Evolutionary conservation across 139 green algal genomes (phyloP), one percentile per base, ranked within the genome.

Genomic region (Coelastrella sp.): DNA sequence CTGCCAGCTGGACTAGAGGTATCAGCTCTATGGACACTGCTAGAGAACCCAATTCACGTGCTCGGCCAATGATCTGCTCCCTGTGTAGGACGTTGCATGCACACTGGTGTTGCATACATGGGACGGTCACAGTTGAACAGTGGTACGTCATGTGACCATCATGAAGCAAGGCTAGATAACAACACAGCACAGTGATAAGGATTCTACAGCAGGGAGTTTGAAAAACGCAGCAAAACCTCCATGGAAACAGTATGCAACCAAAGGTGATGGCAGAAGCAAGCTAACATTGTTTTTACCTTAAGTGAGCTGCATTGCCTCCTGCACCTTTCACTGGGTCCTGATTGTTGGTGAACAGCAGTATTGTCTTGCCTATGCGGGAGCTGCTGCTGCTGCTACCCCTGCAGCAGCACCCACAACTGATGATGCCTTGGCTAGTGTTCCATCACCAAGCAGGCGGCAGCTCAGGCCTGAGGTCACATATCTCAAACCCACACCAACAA

Each of bases 281-380:
- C 67, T 41, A 2, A 27, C 15, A 40, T 63, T 23, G 4, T 34
- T 2, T 51, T 67, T 21, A 81, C 53, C 75, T 38, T 3, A 71
- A 38, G 25, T 82, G 75, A 38, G 51, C 30, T 82, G 51, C 53
- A n/a, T 40, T 41, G 51, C 35, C n/a, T 34, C 75, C 75, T 71
- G 75, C 75, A 37, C n/a, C 38, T 13, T 6, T 34, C 5, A 71
- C 7, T 25, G 75, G 75, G 51, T 82, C 27, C 11, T 43, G 8
- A 19, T 82, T 82, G 35, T 69, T 69, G 25, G 75, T 82, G 53
- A 82, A 51, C 4, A 82, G 30, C 30, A 71, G 35, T 35, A 82
- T 30, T 2, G 40, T 71, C 51, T 82, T 82, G 75, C 25, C 35
- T 8, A 53, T 34, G 30, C 53, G 75, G 27, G 53, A 64, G 73